Evolutionary conservation across 2,329 filamentous ascomycete species (phyloP).

Genomic region (Trichoderma koningiopsis): DNA sequence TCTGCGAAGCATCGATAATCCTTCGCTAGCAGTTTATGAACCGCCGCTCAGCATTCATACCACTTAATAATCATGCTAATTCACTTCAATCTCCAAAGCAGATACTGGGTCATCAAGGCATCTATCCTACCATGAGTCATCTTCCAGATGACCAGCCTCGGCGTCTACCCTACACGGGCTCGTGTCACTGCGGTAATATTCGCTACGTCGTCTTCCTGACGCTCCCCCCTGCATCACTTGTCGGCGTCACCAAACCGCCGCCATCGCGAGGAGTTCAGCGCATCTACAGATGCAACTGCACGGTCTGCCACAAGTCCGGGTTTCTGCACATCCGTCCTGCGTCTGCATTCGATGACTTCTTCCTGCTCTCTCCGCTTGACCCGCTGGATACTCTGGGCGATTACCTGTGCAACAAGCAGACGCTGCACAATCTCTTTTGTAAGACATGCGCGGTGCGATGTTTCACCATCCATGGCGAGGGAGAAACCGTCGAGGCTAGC

Average conservation of each 20-base stretch:
- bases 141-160: background rate
- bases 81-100: too few relatives aligned
- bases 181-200: conserved; percentile 50
- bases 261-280: conserved; percentile 29
- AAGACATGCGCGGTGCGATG: conserved; percentile 48
- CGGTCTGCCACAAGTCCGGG: conserved; percentile 51
- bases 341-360: conserved; percentile 45
- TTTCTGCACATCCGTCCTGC: conserved; percentile 48
- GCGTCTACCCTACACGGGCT: conserved; percentile 39
- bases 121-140: background rate
- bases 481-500: conserved; percentile 35
- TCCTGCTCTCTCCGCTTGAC: conserved; percentile 46
- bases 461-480: conserved; percentile 44
- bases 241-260: conserved; percentile 26
- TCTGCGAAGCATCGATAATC: background rate
- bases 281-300: conserved; percentile 51
- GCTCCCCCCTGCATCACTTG: conserved; percentile 39
- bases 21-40: background rate
- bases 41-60: background rate
- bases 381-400: conserved; percentile 43
- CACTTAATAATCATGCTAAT: background rate
- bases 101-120: background rate
- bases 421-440: conserved; percentile 50
- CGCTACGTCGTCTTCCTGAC: conserved; percentile 48
- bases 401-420: conserved; percentile 41